Conservation (phyloP, 1,284 basidiomycete genomes). For the Termitomyces sp. region DNA sequence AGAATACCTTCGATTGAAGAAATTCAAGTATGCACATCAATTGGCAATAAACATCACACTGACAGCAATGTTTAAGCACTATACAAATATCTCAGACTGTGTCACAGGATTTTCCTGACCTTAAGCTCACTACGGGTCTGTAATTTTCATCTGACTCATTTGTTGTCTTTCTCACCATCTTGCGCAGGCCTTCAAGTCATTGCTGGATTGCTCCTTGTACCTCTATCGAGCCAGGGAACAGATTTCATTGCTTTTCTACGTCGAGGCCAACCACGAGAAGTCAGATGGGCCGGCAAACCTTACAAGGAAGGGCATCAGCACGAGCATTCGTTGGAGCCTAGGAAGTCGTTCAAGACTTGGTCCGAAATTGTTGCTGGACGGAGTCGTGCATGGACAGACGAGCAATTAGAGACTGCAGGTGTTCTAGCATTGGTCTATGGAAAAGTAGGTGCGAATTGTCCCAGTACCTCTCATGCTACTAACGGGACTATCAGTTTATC, state of each 20-base stretch:
- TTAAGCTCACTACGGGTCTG: constrained; percentile 56
- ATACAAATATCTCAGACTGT: constrained; percentile 73
- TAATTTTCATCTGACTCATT: background rate
- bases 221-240: constrained; percentile 64
- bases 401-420: constrained; percentile 83
- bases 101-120: constrained; percentile 70
- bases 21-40: constrained; percentile 50
- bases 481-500: constrained; percentile 52
- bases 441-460: constrained; percentile 38
- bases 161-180: background rate
- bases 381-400: constrained; percentile 78
- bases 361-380: constrained; percentile 72
- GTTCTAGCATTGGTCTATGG: constrained; percentile 84
- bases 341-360: constrained; percentile 83
- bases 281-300: constrained; percentile 80
- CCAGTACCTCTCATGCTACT: background rate
- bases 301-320: constrained; percentile 40
- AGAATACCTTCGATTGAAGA: constrained; percentile 79
- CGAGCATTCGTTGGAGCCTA: constrained; percentile 56
- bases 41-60: background rate
- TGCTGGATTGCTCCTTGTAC: constrained; percentile 78
- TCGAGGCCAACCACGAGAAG: constrained; percentile 68
- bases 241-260: constrained; percentile 84
- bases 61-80: constrained; percentile 25
- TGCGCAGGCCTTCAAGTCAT: constrained; percentile 60